Evolutionary conservation across 345 rosid genomes (phyloP), one percentile per base, ranked within the genome.

Genomic region (Chamaenerion angustifolium): DNA sequence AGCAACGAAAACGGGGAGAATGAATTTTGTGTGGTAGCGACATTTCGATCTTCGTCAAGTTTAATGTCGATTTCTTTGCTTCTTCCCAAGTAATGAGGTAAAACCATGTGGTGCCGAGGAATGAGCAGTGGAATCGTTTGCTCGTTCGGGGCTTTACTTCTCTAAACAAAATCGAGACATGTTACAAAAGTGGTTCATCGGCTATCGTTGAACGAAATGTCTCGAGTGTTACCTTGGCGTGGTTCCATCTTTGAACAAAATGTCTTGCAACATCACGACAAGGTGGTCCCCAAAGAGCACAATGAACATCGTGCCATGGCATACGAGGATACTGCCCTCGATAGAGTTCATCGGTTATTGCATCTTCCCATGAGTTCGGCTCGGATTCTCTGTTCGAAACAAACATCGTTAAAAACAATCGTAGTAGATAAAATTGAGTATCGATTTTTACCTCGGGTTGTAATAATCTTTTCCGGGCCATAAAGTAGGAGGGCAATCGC

Each of bases 381-480:
- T 90, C 98, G 56, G 92, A 86, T 71, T 90, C 98, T 69, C 98
- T 90, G 48, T 35, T 45, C 60, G 65, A n/a, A 50, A 13, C 13
- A 31, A 49, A 16, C 15, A 35, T 8, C 17, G 7, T 6, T 35
- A 50, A 6, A 14, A 13, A 19, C 42, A 23, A 31, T 16, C 10
- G 2, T 18, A 18, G 25, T 11, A n/a, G 50, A 17, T 0, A 27
- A 49, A 49, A 35, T 12, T 13, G 16, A 2, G 41, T 43, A 45
- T 12, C 18, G n/a, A 11, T 12, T 8, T 10, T 11, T 12, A 90
- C 95, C 98, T 81, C 31, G 98, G 98, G 57, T 90, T 90, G 43
- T 90, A 90, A 44, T 90, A 90, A 63, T 90, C 98, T 61, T 86
- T 90, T 49, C 98, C 95, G 2, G 98, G 95, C 95, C 95, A 90